These are phyloP conservation scores for Russula ochroleuca DNA, from an alignment of 768 basidiomycete species.

Conservation along the genomic window DNA sequence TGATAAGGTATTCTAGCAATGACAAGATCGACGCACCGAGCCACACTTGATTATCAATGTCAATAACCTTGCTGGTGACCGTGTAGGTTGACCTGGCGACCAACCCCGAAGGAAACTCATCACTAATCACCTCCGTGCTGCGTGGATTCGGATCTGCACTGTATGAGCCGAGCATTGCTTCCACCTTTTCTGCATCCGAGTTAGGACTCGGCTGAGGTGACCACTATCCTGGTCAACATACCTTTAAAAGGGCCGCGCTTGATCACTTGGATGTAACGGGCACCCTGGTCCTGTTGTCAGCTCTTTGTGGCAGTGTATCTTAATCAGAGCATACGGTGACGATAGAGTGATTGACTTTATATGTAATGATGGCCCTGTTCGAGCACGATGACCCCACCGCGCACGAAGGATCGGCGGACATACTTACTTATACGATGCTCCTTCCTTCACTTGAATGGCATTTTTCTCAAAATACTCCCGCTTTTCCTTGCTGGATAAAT, in stretches of 20 bases:
- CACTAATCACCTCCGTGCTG: constrained; percentile 69
- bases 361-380: constrained; percentile 69
- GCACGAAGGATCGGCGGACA: constrained; percentile 11
- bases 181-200: constrained; percentile 60
- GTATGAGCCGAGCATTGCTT: constrained; percentile 94
- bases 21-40: constrained; percentile 50
- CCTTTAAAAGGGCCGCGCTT: constrained; percentile 75
- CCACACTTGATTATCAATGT: constrained; percentile 81
- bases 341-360: constrained; percentile 87
- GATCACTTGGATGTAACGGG: constrained; percentile 85
- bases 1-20: background rate
- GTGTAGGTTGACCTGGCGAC: constrained; percentile 75
- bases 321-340: constrained; percentile 53
- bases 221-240: constrained; percentile 32
- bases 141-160: constrained; percentile 71
- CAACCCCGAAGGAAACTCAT: constrained; percentile 67
- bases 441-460: constrained; percentile 75
- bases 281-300: constrained; percentile 46
- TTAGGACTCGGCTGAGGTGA: constrained; percentile 13
- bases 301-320: background rate
- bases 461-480: constrained; percentile 66
- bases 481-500: constrained; percentile 51
- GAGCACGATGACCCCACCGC: constrained; percentile 5
- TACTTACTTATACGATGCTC: constrained; percentile 81
- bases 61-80: constrained; percentile 78